Conservation (phyloP, 2,329 filamentous ascomycete genomes). For the Graphilbum fragrans region DNA sequence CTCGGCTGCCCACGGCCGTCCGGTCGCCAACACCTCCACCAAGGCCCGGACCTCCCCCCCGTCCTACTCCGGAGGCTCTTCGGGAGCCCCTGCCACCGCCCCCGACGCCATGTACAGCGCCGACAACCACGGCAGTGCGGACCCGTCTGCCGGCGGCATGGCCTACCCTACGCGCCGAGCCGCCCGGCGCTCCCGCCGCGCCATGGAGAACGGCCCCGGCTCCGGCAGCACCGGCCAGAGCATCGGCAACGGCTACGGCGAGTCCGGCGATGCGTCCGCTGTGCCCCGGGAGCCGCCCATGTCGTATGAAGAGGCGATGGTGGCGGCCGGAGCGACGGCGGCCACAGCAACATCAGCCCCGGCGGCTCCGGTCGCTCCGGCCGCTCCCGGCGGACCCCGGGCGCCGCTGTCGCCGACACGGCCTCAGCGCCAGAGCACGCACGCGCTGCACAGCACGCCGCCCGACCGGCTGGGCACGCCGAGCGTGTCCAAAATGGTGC, state of each 20-base stretch:
- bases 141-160: neutral
- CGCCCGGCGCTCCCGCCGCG: neutral
- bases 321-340: neutral
- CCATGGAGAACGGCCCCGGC: neutral
- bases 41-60: too few species aligned
- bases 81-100: neutral
- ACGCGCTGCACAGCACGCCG: neutral
- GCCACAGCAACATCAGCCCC: neutral
- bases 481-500: slow-evolving; percentile 1
- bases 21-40: neutral
- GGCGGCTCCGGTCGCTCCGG: neutral
- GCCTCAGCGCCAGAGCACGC: neutral
- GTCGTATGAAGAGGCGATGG: neutral
- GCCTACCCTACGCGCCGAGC: neutral
- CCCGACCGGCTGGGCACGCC: neutral
- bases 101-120: neutral
- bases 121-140: neutral
- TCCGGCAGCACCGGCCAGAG: neutral
- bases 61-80: too few species aligned
- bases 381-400: neutral
- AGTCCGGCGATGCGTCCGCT: neutral
- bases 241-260: neutral
- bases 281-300: neutral
- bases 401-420: neutral
- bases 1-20: too few species aligned